Percentiles rank a stretch among this genome's conserved stretches.
These are phyloP conservation scores for Mentha longifolia DNA, from an alignment of 257 asterid genomes.

Conservation along the genomic window DNA sequence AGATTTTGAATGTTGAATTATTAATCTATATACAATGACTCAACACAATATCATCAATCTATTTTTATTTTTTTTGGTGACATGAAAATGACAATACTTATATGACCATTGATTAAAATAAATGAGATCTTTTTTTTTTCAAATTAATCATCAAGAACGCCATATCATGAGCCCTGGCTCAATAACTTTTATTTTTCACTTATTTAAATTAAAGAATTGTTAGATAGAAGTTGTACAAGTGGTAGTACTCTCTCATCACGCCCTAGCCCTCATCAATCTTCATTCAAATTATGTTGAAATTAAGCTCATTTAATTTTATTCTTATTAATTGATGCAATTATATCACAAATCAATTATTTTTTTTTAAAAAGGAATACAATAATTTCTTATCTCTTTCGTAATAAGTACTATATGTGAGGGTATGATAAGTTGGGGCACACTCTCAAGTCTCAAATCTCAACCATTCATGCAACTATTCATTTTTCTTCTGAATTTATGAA, in stretches of 20 bases:
- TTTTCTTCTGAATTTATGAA: not conserved
- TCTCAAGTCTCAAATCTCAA: not conserved
- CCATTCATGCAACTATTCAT: not conserved
- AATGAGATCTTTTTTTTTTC: no score
- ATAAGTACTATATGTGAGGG: not conserved
- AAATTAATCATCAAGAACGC: not conserved
- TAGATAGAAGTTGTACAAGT: not conserved
- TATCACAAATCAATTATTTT: no score
- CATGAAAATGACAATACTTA: no score
- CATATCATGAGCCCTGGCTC: no score
- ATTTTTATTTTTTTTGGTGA: no score
- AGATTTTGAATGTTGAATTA: not conserved
- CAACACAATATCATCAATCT: no score
- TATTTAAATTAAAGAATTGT: not conserved
- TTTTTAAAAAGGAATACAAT: not conserved
- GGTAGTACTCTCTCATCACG: not conserved
- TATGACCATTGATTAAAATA: no score
- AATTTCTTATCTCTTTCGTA: not conserved
- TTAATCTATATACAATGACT: no score
- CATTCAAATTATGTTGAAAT: not conserved
- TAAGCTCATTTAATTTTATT: not conserved
- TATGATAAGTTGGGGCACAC: not conserved
- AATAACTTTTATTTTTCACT: no score
- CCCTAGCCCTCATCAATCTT: not conserved
- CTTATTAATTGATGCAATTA: not conserved